These are phyloP conservation scores for Delitschia confertaspora DNA, from an alignment of 495 filamentous ascomycete genomes.

Conservation along the genomic window DNA sequence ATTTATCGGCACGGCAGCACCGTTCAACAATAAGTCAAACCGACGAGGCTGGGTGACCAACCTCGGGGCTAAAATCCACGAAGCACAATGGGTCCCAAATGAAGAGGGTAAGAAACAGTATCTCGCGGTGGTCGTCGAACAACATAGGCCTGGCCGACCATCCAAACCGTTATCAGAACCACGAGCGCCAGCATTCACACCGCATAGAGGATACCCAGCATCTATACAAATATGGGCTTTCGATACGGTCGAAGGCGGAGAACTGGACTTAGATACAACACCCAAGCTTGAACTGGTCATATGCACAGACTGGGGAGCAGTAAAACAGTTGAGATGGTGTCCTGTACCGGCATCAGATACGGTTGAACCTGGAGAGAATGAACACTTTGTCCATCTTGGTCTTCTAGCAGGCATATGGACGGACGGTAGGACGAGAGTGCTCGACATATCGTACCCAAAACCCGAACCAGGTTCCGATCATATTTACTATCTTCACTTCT, in stretches of 20 bases:
- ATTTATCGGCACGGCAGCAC: constrained; percentile 38
- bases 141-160: constrained; percentile 14
- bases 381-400: constrained; percentile 40
- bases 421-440: constrained; percentile 53
- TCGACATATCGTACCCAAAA: constrained; percentile 43
- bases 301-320: constrained; percentile 56
- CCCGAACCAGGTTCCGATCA: not conserved
- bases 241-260: constrained; percentile 29
- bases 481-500: constrained; percentile 38
- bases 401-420: constrained; percentile 54
- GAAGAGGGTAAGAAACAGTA: constrained; percentile 46
- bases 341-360: constrained; percentile 37
- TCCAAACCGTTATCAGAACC: constrained; percentile 25
- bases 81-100: constrained; percentile 51
- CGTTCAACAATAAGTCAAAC: constrained; percentile 34
- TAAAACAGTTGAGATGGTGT: constrained; percentile 56
- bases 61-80: constrained; percentile 44
- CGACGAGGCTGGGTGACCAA: constrained; percentile 52
- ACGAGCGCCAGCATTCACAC: constrained; percentile 41
- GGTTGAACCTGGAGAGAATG: constrained; percentile 32
- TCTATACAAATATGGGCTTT: constrained; percentile 56
- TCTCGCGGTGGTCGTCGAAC: constrained; percentile 43
- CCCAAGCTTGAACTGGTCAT: constrained; percentile 44
- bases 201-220: constrained; percentile 40
- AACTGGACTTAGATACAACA: constrained; percentile 36